Conservation (phyloP, 1,284 basidiomycete species). For the Phellopilus nigrolimitatus region DNA sequence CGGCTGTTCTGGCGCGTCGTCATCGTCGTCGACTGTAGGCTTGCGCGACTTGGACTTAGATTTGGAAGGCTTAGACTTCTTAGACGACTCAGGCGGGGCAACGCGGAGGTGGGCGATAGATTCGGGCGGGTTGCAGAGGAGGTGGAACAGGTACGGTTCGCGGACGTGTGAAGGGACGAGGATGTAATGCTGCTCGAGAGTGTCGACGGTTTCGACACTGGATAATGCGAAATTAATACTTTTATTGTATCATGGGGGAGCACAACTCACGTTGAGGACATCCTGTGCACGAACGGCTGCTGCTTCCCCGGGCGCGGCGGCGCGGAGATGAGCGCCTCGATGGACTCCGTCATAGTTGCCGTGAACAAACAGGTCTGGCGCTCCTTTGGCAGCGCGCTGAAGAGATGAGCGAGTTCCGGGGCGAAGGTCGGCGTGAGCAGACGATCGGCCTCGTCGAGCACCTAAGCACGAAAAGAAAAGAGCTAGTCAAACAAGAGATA, state of each 20-base stretch:
- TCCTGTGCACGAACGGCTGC: conserved; percentile 84
- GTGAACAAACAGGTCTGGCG: conserved; percentile 97
- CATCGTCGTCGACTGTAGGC: conserved; percentile 37
- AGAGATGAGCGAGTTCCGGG: conserved; percentile 78
- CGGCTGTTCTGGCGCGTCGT: conserved; percentile 59
- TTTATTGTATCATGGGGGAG: not conserved
- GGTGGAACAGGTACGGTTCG: conserved; percentile 88
- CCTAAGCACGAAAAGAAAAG: too few species aligned
- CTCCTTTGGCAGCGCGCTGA: conserved; percentile 74
- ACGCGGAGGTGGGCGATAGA: conserved; percentile 65
- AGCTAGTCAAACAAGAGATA: not conserved
- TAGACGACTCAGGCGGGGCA: conserved; percentile 45
- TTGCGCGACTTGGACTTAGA: conserved; percentile 22
- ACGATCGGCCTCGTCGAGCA: conserved; percentile 95
- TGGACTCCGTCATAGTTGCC: conserved; percentile 87
- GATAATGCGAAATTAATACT: not conserved
- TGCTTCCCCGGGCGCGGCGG: conserved; percentile 79
- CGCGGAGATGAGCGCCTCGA: conserved; percentile 75
- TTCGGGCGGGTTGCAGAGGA: conserved; percentile 85
- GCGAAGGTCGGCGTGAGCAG: conserved; percentile 89
- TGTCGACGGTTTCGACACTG: conserved; percentile 83
- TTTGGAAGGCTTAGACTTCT: conserved; percentile 30
- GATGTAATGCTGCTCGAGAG: conserved; percentile 85
- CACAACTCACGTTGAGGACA: conserved; percentile 64
- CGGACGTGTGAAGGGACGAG: conserved; percentile 94